Evolutionary conservation across 2,329 filamentous ascomycete species (phyloP).

Genomic region (Thielaviopsis euricoi): DNA sequence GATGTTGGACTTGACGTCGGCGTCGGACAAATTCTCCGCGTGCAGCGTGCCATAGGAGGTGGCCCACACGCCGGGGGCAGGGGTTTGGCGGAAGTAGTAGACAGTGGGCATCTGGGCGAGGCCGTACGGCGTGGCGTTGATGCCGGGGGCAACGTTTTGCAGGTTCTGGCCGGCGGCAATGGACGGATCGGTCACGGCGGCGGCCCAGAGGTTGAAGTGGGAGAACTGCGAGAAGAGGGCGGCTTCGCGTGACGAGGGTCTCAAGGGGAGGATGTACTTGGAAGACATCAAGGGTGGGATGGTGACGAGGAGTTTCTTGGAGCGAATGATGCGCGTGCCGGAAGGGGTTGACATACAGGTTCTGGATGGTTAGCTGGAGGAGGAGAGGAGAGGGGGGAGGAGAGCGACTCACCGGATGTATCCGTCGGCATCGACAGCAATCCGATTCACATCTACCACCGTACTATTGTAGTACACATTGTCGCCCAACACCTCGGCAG

Average conservation of each 20-base stretch:
- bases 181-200: background rate
- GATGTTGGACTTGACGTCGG: slow-evolving; percentile 13
- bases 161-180: background rate
- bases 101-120: background rate
- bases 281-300: slow-evolving; percentile 54
- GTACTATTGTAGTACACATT: slow-evolving; percentile 84
- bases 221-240: slow-evolving; percentile 3
- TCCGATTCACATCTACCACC: slow-evolving; percentile 85
- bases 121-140: slow-evolving; percentile 9
- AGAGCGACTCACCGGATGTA: slow-evolving; percentile 76
- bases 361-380: slow-evolving; percentile 56
- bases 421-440: slow-evolving; percentile 56
- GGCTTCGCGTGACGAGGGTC: slow-evolving; percentile 12
- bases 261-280: slow-evolving; percentile 13
- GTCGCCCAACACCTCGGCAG: slow-evolving; percentile 59
- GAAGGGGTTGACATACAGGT: slow-evolving; percentile 54
- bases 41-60: slow-evolving; percentile 11
- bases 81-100: background rate
- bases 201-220: slow-evolving; percentile 1
- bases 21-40: slow-evolving; percentile 8
- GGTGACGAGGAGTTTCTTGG: slow-evolving; percentile 73
- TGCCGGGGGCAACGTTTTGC: slow-evolving; percentile 4
- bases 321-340: slow-evolving; percentile 53
- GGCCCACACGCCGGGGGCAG: background rate
- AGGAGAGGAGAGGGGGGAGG: slow-evolving; percentile 67